Percentiles rank a stretch among this genome's conserved stretches.
Conservation (phyloP, 495 filamentous ascomycete species). For the Annulohypoxylon moriforme region DNA sequence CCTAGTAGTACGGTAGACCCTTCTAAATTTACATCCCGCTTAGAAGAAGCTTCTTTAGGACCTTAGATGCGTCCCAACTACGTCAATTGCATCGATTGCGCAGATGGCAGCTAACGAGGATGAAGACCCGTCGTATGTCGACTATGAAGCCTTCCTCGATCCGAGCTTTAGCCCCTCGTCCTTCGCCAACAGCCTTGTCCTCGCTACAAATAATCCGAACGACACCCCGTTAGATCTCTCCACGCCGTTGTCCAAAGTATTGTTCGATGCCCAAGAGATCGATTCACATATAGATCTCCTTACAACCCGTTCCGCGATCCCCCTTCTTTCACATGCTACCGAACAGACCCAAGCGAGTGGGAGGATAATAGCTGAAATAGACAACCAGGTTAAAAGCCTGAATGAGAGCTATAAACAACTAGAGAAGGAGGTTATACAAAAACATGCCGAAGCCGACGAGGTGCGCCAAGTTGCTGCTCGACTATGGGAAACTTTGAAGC, state of each 20-base stretch:
- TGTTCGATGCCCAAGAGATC: constrained; percentile 97
- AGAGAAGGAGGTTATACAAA: constrained; percentile 81
- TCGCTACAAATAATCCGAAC: constrained; percentile 88
- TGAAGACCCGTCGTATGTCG: constrained; percentile 86
- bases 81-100: not conserved
- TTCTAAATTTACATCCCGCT: constrained; percentile 9
- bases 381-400: constrained; percentile 78
- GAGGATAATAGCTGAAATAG: constrained; percentile 75
- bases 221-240: constrained; percentile 92
- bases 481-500: constrained; percentile 79
- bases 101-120: constrained; percentile 47
- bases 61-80: constrained; percentile 11
- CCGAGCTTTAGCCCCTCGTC: constrained; percentile 80
- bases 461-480: constrained; percentile 77
- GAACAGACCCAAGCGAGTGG: constrained; percentile 74
- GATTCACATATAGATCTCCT: constrained; percentile 94
- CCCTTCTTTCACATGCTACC: constrained; percentile 82
- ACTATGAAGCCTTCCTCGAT: constrained; percentile 92
- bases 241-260: constrained; percentile 90
- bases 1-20: not conserved
- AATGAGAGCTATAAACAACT: constrained; percentile 86
- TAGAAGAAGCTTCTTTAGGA: constrained; percentile 25
- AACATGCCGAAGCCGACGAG: constrained; percentile 83
- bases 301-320: constrained; percentile 84
- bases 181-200: constrained; percentile 90